Evolutionary conservation across 345 rosid genomes (phyloP).

Genomic region (Euphorbia lathyris): DNA sequence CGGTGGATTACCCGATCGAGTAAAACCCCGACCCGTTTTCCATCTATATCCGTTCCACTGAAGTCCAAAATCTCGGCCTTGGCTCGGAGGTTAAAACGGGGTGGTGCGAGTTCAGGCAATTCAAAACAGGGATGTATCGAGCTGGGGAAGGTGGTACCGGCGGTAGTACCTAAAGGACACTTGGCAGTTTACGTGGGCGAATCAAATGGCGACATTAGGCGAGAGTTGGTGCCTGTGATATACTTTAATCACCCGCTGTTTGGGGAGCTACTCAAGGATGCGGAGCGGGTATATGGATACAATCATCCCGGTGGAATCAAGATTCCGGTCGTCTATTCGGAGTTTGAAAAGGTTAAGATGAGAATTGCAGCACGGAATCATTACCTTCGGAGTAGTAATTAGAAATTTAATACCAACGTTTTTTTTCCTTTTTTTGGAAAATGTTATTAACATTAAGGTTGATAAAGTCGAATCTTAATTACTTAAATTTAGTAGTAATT

Average conservation of each 20-base stretch:
- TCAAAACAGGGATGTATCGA: conserved; percentile 37
- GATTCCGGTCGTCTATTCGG: conserved; percentile 69
- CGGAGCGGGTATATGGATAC: conserved; percentile 75
- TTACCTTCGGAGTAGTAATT: conserved; percentile 4
- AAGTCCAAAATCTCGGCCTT: conserved; percentile 31
- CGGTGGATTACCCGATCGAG: conserved; percentile 38
- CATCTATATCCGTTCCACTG: neutral
- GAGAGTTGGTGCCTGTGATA: conserved; percentile 67
- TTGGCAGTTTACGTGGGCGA: conserved; percentile 75
- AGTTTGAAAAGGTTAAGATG: conserved; percentile 73
- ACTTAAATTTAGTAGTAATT: too few relatives aligned
- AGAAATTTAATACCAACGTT: too few relatives aligned
- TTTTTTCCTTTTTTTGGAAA: too few relatives aligned
- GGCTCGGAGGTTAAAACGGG: conserved; percentile 35
- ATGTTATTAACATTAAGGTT: too few relatives aligned
- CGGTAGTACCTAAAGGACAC: conserved; percentile 66
- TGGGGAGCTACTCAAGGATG: conserved; percentile 61
- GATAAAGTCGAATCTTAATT: too few relatives aligned
- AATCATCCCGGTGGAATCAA: conserved; percentile 73
- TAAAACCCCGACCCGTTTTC: conserved; percentile 22
- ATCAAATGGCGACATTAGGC: conserved; percentile 40
- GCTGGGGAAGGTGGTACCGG: conserved; percentile 36
- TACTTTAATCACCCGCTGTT: conserved; percentile 85
- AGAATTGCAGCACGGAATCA: conserved; percentile 62
- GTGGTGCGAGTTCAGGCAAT: conserved; percentile 30